Evolutionary conservation across 768 basidiomycete species (phyloP).

Genomic region (Leucocoprinus leucothites): DNA sequence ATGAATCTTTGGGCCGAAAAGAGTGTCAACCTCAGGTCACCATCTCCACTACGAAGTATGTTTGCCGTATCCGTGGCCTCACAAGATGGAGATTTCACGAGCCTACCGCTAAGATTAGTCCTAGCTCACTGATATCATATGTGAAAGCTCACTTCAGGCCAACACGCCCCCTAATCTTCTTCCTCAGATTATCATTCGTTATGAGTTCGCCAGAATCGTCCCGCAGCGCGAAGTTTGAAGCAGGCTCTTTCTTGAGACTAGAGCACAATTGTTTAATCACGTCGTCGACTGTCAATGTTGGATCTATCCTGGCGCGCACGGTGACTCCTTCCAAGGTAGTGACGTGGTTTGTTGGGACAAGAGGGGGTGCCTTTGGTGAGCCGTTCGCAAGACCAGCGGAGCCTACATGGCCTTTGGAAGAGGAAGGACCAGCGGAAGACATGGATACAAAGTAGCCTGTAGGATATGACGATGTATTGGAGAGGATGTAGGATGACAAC

Average conservation of each 20-base stretch:
- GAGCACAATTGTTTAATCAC: conserved; percentile 81
- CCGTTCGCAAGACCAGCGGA: conserved; percentile 35
- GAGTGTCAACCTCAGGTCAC: conserved; percentile 62
- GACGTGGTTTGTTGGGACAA: conserved; percentile 84
- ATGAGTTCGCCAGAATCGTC: conserved; percentile 83
- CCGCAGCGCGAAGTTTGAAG: conserved; percentile 71
- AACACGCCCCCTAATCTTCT: conserved; percentile 75
- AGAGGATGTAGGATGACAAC: conserved; percentile 9
- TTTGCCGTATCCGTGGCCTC: conserved; percentile 77
- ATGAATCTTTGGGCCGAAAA: conserved; percentile 82
- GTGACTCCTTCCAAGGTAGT: conserved; percentile 71
- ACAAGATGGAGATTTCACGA: conserved; percentile 75
- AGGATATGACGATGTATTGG: conserved; percentile 11
- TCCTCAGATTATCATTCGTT: conserved; percentile 82
- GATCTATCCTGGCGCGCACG: conserved; percentile 83
- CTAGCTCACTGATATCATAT: background rate
- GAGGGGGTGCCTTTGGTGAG: conserved; percentile 37
- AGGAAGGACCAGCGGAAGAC: conserved; percentile 25
- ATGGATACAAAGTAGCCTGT: conserved; percentile 18
- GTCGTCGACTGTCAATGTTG: conserved; percentile 78
- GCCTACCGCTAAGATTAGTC: conserved; percentile 35
- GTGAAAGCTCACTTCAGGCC: conserved; percentile 63
- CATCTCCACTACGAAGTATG: conserved; percentile 60
- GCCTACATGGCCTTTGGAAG: conserved; percentile 27
- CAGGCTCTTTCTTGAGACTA: conserved; percentile 73